Conservation (phyloP, 2,329 filamentous ascomycete species). For the Fusarium solani-melongenae region DNA sequence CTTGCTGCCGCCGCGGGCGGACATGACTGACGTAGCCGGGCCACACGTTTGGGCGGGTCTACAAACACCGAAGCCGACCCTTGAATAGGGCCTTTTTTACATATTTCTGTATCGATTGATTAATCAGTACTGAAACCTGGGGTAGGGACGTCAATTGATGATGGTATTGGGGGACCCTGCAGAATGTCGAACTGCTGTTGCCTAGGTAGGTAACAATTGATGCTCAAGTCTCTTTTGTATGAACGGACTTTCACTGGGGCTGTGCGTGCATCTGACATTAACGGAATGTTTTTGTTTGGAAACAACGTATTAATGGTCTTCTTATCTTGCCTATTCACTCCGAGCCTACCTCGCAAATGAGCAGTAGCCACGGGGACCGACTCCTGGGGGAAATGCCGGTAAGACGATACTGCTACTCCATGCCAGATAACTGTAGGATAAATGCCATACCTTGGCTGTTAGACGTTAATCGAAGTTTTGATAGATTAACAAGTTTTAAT, state of each 20-base stretch:
- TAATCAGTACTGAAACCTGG: not conserved
- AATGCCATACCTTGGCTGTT: too few relatives aligned
- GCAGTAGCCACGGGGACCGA: not conserved
- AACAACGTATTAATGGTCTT: not conserved
- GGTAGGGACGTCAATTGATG: not conserved
- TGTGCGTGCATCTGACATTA: not conserved
- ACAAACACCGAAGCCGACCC: not conserved
- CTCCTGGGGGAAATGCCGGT: not conserved
- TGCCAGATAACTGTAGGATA: too few relatives aligned
- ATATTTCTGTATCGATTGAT: not conserved
- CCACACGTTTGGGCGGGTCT: not conserved
- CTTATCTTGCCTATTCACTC: not conserved
- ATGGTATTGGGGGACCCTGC: not conserved
- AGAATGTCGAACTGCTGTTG: not conserved
- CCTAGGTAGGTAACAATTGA: not conserved
- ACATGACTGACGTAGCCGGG: not conserved
- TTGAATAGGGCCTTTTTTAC: not conserved
- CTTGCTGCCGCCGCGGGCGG: not conserved
- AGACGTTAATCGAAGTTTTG: not conserved
- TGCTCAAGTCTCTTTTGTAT: not conserved
- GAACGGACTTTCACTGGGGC: not conserved
- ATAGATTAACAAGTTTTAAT: not conserved
- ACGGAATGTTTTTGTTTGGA: not conserved
- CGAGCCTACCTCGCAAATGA: not conserved
- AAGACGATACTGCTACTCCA: not conserved